Conservation (phyloP, 495 filamentous ascomycete species). For the Apodospora peruviana region DNA sequence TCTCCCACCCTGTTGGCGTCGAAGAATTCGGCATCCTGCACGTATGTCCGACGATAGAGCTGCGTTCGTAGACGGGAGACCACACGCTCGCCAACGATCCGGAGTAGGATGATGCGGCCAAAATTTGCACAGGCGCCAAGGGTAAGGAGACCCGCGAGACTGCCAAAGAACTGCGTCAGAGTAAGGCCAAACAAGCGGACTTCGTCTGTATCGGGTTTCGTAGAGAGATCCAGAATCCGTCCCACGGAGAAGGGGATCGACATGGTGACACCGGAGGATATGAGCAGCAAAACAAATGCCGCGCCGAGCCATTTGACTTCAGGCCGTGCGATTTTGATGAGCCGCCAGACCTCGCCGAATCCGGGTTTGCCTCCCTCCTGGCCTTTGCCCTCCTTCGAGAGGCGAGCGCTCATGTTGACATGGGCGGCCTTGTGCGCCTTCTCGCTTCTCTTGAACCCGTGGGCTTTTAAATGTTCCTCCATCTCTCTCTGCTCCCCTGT, state of each 20-base stretch:
- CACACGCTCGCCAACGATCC: constrained; percentile 93
- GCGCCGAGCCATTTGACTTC: constrained; percentile 72
- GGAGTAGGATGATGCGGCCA: constrained; percentile 83
- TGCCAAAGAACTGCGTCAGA: constrained; percentile 32
- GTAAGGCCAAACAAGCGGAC: constrained; percentile 28
- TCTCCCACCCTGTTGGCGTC: constrained; percentile 96
- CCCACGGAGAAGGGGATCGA: constrained; percentile 94
- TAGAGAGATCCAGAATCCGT: constrained; percentile 75
- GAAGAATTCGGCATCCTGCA: constrained; percentile 97
- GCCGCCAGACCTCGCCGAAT: constrained; percentile 72
- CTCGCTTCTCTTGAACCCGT: constrained; percentile 45
- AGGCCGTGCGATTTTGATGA: constrained; percentile 82
- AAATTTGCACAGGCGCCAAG: constrained; percentile 67
- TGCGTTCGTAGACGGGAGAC: constrained; percentile 83
- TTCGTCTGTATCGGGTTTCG: constrained; percentile 31
- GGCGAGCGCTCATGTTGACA: constrained; percentile 78
- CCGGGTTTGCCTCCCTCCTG: constrained; percentile 60
- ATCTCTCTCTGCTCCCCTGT: constrained; percentile 12
- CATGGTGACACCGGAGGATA: constrained; percentile 89
- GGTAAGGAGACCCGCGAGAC: constrained; percentile 31
- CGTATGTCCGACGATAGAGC: constrained; percentile 82
- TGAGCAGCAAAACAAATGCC: constrained; percentile 76
- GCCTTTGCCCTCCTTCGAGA: constrained; percentile 75
- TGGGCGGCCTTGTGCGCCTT: constrained; percentile 84
- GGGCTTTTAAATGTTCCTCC: constrained; percentile 21